Percentiles rank a stretch among this genome's conserved stretches.
These are phyloP conservation scores for Fusarium falciforme DNA, from an alignment of 2,329 filamentous ascomycete genomes.

Conservation along the genomic window DNA sequence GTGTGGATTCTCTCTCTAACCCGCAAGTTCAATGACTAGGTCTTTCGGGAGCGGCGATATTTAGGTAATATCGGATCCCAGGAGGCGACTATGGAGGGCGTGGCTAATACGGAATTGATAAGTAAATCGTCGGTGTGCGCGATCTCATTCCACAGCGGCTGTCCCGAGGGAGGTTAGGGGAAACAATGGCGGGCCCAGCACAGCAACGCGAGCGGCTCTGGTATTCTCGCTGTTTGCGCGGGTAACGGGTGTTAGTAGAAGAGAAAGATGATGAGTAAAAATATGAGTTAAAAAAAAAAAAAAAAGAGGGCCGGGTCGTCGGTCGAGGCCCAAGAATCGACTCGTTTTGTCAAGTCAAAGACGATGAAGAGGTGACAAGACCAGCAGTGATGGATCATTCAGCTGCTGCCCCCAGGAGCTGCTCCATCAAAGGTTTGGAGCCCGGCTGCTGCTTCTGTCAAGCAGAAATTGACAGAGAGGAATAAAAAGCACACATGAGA, in stretches of 20 bases:
- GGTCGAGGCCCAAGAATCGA: slow-evolving; percentile 13
- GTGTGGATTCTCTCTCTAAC: background rate
- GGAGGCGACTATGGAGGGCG: slow-evolving; percentile 29
- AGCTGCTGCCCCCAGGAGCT: background rate
- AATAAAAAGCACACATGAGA: slow-evolving; percentile 20
- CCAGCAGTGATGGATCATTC: slow-evolving; percentile 10
- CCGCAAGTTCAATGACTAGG: background rate
- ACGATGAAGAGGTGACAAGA: slow-evolving; percentile 3
- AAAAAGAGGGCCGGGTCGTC: slow-evolving; percentile 24
- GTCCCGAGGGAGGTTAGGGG: slow-evolving; percentile 18
- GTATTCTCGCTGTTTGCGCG: slow-evolving; percentile 1
- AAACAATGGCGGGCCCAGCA: slow-evolving; percentile 21
- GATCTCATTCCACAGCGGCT: slow-evolving; percentile 38
- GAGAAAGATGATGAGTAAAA: background rate
- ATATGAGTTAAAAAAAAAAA: background rate
- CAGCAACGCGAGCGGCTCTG: slow-evolving; percentile 26
- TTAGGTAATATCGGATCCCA: slow-evolving; percentile 29
- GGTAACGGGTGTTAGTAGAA: background rate
- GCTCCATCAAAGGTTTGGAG: background rate
- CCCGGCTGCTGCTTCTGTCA: background rate
- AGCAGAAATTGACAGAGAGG: slow-evolving; percentile 3
- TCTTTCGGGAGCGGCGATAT: slow-evolving; percentile 30
- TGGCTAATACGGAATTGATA: slow-evolving; percentile 25
- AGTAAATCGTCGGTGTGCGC: slow-evolving; percentile 25
- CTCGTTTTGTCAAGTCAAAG: background rate